A percentile compares a stretch with the other conserved stretches of the same genome.
These are phyloP conservation scores for Microthyrium microscopicum DNA, from an alignment of 2,329 filamentous ascomycete species.

Conservation along the genomic window DNA sequence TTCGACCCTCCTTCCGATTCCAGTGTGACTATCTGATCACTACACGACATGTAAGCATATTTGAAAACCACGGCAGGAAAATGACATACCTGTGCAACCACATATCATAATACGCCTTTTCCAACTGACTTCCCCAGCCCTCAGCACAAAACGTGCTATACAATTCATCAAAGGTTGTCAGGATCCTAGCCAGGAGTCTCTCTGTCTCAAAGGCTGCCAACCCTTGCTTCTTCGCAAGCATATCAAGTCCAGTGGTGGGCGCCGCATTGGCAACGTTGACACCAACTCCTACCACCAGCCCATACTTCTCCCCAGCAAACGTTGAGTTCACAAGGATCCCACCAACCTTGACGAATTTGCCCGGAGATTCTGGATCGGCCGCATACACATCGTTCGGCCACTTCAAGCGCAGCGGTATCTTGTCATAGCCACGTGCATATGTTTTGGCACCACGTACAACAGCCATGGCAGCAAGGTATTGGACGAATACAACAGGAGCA, in stretches of 20 bases:
- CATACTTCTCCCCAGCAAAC: conserved; percentile 62
- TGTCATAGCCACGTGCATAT: conserved; percentile 61
- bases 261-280: conserved; percentile 71
- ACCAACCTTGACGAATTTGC: conserved; percentile 72
- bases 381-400: conserved; percentile 86
- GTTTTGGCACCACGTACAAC: conserved; percentile 67
- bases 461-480: conserved; percentile 82
- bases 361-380: conserved; percentile 24
- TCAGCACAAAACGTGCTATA: conserved; percentile 58
- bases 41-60: conserved; percentile 23
- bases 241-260: conserved; percentile 75
- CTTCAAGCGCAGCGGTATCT: conserved; percentile 71
- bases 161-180: conserved; percentile 60
- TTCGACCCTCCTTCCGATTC: conserved; percentile 62
- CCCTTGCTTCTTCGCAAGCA: conserved; percentile 37
- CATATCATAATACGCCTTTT: conserved; percentile 58
- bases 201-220: conserved; percentile 51
- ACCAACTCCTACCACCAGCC: conserved; percentile 67
- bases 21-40: conserved; percentile 48
- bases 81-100: conserved; percentile 62
- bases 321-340: conserved; percentile 84
- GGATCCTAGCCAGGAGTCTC: conserved; percentile 62
- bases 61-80: conserved; percentile 8
- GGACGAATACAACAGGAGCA: conserved; percentile 79
- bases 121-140: conserved; percentile 60